These are phyloP conservation scores for Vitis amurensis DNA, from an alignment of 164 flowering plant genomes.

Conservation along the genomic window DNA sequence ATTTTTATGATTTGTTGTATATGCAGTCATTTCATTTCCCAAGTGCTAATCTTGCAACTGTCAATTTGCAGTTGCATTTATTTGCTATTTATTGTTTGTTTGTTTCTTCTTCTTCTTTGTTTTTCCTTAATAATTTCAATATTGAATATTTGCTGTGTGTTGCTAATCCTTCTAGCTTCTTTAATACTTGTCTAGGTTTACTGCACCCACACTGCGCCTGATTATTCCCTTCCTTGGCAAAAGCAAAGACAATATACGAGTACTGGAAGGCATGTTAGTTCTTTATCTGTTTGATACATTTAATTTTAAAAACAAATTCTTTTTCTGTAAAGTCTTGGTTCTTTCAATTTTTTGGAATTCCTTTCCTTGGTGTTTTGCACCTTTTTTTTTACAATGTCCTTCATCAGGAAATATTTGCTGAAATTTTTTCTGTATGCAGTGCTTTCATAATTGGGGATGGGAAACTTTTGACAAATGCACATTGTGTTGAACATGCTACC, in stretches of 20 bases:
- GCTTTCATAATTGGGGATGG: constrained; percentile 96
- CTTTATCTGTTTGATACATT: constrained; percentile 8
- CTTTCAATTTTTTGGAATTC: not conserved
- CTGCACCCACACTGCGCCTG: constrained; percentile 94
- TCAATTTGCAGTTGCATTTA: too few species aligned
- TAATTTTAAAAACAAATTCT: too few species aligned
- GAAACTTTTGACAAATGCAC: constrained; percentile 94
- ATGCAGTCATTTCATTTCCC: too few species aligned
- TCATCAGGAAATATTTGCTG: not conserved
- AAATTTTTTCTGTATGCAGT: constrained; percentile 43
- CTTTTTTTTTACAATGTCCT: not conserved
- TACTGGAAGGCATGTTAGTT: constrained; percentile 80
- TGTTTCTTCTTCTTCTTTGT: not conserved
- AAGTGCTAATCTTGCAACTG: too few species aligned
- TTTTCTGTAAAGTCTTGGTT: not conserved
- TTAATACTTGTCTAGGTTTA: constrained; percentile 61
- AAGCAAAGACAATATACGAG: constrained; percentile 93
- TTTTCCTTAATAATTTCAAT: not conserved
- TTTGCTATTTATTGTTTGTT: too few species aligned
- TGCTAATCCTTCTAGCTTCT: not conserved
- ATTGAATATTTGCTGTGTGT: not conserved
- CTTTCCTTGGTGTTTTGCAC: not conserved
- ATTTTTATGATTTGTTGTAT: too few species aligned
- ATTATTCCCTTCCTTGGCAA: constrained; percentile 99
- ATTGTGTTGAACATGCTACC: constrained; percentile 90